Evolutionary conservation across 257 asterid genomes (phyloP).

Genomic region (Marsdenia floribunda): DNA sequence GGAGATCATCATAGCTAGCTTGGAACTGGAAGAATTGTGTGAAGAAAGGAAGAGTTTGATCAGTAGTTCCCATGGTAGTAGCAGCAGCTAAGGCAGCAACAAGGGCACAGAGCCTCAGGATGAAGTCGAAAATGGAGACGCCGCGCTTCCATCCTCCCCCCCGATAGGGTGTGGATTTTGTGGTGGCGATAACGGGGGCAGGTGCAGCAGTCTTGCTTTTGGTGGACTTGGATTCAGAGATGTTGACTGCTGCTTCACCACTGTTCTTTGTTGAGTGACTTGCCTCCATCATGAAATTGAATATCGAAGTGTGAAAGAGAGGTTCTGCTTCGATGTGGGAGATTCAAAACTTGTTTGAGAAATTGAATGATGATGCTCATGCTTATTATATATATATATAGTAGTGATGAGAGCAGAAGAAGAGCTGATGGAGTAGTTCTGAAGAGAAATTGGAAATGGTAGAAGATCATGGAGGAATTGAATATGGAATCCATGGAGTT

Average conservation of each 20-base stretch:
- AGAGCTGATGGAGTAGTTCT: conserved; percentile 30
- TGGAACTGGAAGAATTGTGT: conserved; percentile 75
- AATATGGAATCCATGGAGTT: conserved; percentile 21
- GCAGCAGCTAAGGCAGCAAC: conserved; percentile 62
- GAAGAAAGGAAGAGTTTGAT: conserved; percentile 74
- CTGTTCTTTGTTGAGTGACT: conserved; percentile 40
- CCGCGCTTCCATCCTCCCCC: conserved; percentile 50
- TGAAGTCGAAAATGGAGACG: conserved; percentile 62
- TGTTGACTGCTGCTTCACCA: conserved; percentile 39
- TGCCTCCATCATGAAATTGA: conserved; percentile 4
- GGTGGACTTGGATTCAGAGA: conserved; percentile 41
- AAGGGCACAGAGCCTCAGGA: conserved; percentile 59
- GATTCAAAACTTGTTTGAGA: conserved; percentile 6
- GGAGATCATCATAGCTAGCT: conserved; percentile 81
- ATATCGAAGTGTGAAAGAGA: not conserved
- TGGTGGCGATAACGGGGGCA: conserved; percentile 19
- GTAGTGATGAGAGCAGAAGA: not conserved
- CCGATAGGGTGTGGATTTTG: conserved; percentile 29
- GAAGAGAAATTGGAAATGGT: not conserved
- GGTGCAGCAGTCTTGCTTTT: conserved; percentile 29
- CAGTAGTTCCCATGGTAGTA: conserved; percentile 75
- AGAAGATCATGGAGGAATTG: conserved; percentile 10
- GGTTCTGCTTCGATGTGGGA: not conserved
- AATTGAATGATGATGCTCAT: not conserved
- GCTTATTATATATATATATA: conserved; percentile 16